Percentiles rank a stretch among this genome's conserved stretches.
These are phyloP conservation scores for Torulaspora franciscae DNA, from an alignment of 805 yeast genomes.

Conservation along the genomic window DNA sequence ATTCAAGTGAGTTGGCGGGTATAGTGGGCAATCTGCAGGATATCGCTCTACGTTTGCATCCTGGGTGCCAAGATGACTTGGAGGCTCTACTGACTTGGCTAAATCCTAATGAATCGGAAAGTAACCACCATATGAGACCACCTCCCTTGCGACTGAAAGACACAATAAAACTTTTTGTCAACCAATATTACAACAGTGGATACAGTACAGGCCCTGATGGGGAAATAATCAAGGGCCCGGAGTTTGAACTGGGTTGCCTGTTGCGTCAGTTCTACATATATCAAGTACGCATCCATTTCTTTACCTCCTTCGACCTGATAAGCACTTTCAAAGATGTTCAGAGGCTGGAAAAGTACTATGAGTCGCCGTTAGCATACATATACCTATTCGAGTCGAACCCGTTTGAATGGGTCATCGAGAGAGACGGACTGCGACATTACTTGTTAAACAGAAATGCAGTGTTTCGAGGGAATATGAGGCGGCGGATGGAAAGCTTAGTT, in stretches of 20 bases:
- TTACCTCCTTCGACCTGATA: slow-evolving; percentile 16
- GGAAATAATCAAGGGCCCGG: slow-evolving; percentile 1
- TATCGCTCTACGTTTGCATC: slow-evolving; percentile 7
- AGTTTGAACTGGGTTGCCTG: slow-evolving; percentile 7
- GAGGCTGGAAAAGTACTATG: slow-evolving; percentile 23
- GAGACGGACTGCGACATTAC: slow-evolving; percentile 25
- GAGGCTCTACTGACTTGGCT: slow-evolving; percentile 26
- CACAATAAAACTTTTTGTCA: slow-evolving; percentile 12
- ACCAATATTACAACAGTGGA: slow-evolving; percentile 7
- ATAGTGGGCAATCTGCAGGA: slow-evolving; percentile 5
- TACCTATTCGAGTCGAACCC: slow-evolving; percentile 9
- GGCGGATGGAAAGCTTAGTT: slow-evolving; percentile 16
- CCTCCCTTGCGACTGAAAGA: slow-evolving; percentile 26
- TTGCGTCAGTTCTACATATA: slow-evolving; percentile 22
- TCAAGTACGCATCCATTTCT: slow-evolving; percentile 25
- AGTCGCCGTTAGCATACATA: slow-evolving; percentile 24
- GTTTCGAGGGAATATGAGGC: slow-evolving; percentile 14
- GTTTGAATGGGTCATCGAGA: slow-evolving; percentile 20
- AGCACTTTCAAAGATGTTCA: slow-evolving; percentile 20
- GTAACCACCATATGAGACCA: slow-evolving; percentile 27
- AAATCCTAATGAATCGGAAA: slow-evolving; percentile 23
- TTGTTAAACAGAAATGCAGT: slow-evolving; percentile 19
- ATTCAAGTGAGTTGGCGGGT: slow-evolving; percentile 3
- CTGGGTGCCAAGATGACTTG: slow-evolving; percentile 22
- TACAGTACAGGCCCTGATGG: background rate